These are phyloP conservation scores for Chlorella sp. DNA, from an alignment of 139 green algal genomes.

Conservation along the genomic window DNA sequence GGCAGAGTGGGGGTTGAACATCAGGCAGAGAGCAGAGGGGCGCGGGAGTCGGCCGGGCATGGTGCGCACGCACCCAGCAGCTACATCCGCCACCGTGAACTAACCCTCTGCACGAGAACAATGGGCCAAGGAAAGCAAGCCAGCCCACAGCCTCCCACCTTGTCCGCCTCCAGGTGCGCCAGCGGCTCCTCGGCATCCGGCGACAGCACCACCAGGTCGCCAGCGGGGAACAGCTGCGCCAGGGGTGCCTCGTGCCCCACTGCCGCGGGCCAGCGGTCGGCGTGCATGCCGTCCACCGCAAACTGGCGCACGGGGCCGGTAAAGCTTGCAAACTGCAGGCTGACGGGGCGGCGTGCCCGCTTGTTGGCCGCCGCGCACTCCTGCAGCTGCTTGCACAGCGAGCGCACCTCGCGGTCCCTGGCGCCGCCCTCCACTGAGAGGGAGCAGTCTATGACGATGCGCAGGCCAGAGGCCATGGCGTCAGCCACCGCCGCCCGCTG, in stretches of 20 bases:
- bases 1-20: not conserved
- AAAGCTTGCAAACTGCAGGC: constrained; percentile 23
- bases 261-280: constrained; percentile 21
- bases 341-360: not conserved
- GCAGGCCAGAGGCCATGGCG: constrained; percentile 12
- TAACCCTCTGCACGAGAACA: too few species aligned
- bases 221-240: not conserved
- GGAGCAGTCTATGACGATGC: constrained; percentile 33
- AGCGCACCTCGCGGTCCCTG: constrained; percentile 34
- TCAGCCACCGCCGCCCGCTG: constrained; percentile 7
- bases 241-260: not conserved
- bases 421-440: not conserved
- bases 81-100: not conserved
- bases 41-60: not conserved
- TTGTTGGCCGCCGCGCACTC: constrained; percentile 30
- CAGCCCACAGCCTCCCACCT: not conserved
- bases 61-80: not conserved
- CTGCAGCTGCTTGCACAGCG: constrained; percentile 40
- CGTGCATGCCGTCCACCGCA: constrained; percentile 33
- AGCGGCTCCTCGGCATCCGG: constrained; percentile 18
- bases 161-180: not conserved
- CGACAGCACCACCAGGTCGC: constrained; percentile 25
- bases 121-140: not conserved
- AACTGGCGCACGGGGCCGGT: not conserved
- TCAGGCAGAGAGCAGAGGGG: not conserved